These are phyloP conservation scores for Mycocentrospora acerina DNA, from an alignment of 2,329 filamentous ascomycete genomes.

Conservation along the genomic window DNA sequence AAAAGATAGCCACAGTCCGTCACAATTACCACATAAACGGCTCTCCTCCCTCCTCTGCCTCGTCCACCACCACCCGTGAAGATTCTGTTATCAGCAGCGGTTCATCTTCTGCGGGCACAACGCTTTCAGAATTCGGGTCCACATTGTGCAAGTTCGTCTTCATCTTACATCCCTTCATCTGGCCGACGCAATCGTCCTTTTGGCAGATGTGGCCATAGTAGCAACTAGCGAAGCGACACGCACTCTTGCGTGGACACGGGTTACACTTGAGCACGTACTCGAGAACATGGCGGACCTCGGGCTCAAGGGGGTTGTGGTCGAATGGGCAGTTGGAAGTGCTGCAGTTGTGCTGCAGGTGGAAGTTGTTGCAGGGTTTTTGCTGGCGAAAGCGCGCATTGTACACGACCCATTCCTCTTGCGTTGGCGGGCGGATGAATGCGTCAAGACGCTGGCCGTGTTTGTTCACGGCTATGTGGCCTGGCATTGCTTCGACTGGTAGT, in stretches of 20 bases:
- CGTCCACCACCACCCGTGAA: too few species aligned
- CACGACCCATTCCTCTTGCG: slow-evolving; percentile 38
- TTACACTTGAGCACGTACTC: slow-evolving; percentile 48
- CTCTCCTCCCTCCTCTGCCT: too few species aligned
- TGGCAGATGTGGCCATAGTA: slow-evolving; percentile 51
- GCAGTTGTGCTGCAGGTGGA: slow-evolving; percentile 49
- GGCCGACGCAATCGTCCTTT: slow-evolving; percentile 27
- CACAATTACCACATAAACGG: too few species aligned
- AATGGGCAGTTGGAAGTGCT: slow-evolving; percentile 39
- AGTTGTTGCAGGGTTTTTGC: slow-evolving; percentile 53
- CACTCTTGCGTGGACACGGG: slow-evolving; percentile 45
- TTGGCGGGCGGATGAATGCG: slow-evolving; percentile 41
- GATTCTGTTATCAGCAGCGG: too few species aligned
- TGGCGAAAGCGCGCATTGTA: slow-evolving; percentile 41
- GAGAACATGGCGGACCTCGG: slow-evolving; percentile 44
- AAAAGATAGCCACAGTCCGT: too few species aligned
- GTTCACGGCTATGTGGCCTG: slow-evolving; percentile 49
- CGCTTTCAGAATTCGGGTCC: slow-evolving; percentile 18
- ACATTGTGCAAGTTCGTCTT: slow-evolving; percentile 25
- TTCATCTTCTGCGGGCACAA: slow-evolving; percentile 18
- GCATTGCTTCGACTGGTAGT: slow-evolving; percentile 14
- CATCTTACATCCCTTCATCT: slow-evolving; percentile 25
- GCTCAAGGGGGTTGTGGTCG: slow-evolving; percentile 50
- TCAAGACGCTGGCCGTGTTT: slow-evolving; percentile 52
- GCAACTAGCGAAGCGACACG: slow-evolving; percentile 49